These are phyloP conservation scores for Ceratocystis harringtonii DNA, from an alignment of 2,329 filamentous ascomycete species.

Conservation along the genomic window DNA sequence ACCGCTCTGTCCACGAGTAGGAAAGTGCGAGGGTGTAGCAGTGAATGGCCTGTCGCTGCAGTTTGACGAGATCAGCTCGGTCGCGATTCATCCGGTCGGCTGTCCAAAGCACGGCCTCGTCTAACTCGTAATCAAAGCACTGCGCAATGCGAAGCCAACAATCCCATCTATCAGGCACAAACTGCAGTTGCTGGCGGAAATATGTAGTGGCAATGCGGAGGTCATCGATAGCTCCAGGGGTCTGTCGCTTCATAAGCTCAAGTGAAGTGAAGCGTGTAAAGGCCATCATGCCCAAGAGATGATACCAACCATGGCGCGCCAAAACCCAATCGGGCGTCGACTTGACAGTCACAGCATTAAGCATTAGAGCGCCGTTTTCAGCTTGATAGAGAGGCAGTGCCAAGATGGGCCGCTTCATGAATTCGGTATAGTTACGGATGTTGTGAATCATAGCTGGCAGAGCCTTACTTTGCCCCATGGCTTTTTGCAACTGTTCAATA, in stretches of 20 bases:
- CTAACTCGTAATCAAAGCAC: slow-evolving; percentile 73
- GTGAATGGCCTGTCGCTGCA: slow-evolving; percentile 69
- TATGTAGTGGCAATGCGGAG: slow-evolving; percentile 68
- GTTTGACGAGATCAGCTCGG: slow-evolving; percentile 54
- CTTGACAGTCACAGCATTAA: slow-evolving; percentile 56
- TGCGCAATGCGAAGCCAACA: slow-evolving; percentile 82
- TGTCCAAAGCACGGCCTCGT: slow-evolving; percentile 76
- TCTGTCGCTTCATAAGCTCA: slow-evolving; percentile 59
- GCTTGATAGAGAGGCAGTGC: slow-evolving; percentile 66
- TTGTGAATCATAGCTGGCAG: slow-evolving; percentile 77
- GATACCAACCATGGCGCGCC: slow-evolving; percentile 80
- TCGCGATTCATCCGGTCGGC: slow-evolving; percentile 85
- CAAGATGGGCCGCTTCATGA: slow-evolving; percentile 70
- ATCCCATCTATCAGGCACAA: slow-evolving; percentile 70
- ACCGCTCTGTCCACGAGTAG: slow-evolving; percentile 31
- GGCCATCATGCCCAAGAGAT: slow-evolving; percentile 74
- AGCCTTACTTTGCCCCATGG: slow-evolving; percentile 64
- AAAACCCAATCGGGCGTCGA: slow-evolving; percentile 49
- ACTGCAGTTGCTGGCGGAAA: slow-evolving; percentile 68
- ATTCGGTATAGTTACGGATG: slow-evolving; percentile 64
- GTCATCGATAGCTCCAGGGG: slow-evolving; percentile 66
- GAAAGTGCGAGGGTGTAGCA: slow-evolving; percentile 53
- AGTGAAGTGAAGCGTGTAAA: slow-evolving; percentile 66
- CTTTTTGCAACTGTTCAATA: slow-evolving; percentile 85
- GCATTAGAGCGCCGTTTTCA: slow-evolving; percentile 60